Base-by-base conservation (phyloP, 2,329 filamentous ascomycete genomes). In the Ilyonectria sp. region DNA sequence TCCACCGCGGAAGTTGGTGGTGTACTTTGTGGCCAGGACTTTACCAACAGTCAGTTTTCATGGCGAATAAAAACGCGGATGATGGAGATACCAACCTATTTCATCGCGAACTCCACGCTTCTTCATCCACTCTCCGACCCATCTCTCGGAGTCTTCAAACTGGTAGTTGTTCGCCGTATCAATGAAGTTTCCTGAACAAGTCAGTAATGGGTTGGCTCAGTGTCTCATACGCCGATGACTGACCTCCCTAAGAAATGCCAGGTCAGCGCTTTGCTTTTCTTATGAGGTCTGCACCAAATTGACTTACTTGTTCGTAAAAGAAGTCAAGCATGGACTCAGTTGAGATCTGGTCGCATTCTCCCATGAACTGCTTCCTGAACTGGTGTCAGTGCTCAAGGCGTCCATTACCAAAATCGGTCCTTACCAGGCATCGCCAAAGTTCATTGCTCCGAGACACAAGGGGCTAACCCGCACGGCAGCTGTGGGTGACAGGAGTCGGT, bases 141-240 rank as follows among this genome's bases (percentile, higher is more conserved):
- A 91, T 59, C 75, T 79, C 79, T 93, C 91, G 1, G 88, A 88
- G 77, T 92, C 85, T 67, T 83, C 84, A 61, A 84, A 81, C 72
- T 92, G 91, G 79, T 93, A 93, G 78, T 90, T 91, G 81, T 90
- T 92, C 65, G 90, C 75, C 0, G 90, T 93, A 77, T 94, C 92
- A 75, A 94, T 90, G 78, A 94, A 93, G 80, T 94, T 94, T 26
- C 92, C 92, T 65, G 43, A 11, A 21, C 10, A 50, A 13, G 50
- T 68, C 52, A 66, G 58, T 17, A 13, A 21, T 9, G 8, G 4
- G 6, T 10, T 2, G 11, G 6, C 8, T 7, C 29, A 26, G 6
- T 17, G 31, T 10, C 31, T 15, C 6, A 37, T 37, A 11, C n/a
- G 10, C 26, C 29, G 37, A 29, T 17, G 56, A 69, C 73, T 31